Base-by-base conservation (phyloP, 805 yeast species). In the Kazachstania viticola region DNA sequence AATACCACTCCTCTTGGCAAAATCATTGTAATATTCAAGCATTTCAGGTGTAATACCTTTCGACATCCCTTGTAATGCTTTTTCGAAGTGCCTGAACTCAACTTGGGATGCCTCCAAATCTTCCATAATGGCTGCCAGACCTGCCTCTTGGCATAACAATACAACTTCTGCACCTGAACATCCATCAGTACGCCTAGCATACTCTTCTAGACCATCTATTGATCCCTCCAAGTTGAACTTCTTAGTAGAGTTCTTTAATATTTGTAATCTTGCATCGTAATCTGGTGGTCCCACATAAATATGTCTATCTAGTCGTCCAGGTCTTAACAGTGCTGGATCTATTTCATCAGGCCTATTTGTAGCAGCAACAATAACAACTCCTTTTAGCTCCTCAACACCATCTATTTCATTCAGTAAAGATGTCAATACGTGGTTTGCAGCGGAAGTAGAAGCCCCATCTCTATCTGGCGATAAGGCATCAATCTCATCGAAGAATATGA, bases 81-180 rank as follows among this genome's bases (percentile, higher is more conserved):
- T 65, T 17, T 69, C 75, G 45, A 84, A 85, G 52, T 91, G 95
- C 21, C 62, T 61, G 37, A 62, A 64, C n/a, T 56, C 54, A 0
- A 87, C 93, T 5, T 44, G 42, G 1, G 48, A 47, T 7, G 80
- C 67, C 4, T 72, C 60, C 5, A 68, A 55, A 39, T 80, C 60
- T 43, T 83, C 95, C 78, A 83, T 84, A 36, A 91, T 75, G 0
- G 97, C 95, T n/a, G 80, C 73, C 9, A 91, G 60, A 2, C 98
- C 98, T 0, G 97, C 95, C 55, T 88, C 96, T 54, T 87, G 97
- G 46, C 95, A 83, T 14, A 88, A 54, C 14, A 85, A 65, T 0
- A 87, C 94, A 24, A 91, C 82, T 55, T 91, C 98, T 0, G 97
- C 95, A 23, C 99, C 99, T 0, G 96, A 85, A 48, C 94, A 85